Base-by-base conservation (phyloP, 2,329 filamentous ascomycete genomes). In the Tolypocladium ovalisporum region DNA sequence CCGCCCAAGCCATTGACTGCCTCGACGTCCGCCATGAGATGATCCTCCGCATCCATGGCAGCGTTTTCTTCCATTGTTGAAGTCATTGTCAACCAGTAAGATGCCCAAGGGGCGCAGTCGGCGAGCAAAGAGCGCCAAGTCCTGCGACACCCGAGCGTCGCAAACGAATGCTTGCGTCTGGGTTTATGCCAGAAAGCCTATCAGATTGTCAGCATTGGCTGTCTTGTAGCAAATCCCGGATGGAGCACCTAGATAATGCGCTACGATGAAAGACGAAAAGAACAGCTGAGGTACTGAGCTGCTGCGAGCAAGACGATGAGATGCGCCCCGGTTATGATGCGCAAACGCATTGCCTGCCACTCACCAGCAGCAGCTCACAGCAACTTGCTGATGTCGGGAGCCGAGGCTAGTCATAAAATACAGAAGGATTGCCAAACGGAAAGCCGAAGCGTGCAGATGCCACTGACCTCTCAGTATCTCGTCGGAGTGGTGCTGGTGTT, bases 21-120 rank as follows among this genome's bases (percentile, higher is more conserved):
- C 55, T 67, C 70, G 22, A 66, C 76, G 62, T 77, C 76, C 52
- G 69, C 66, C 72, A 76, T 76, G 42, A 69, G 71, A 60, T 75
- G 71, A 53, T 79, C 76, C 49, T 75, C 74, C 52, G 69, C 67
- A 54, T 77, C 76, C 72, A 75, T 75, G 57, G 64, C 57, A 42
- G 66, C 62, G 60, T 67, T 57, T 36, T 57, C 57, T 35, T 62
- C 58, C 61, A 65, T 61, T n/a, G n/a, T n/a, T n/a, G n/a, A n/a
- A n/a, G n/a, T n/a, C 24, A 37, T 56, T 39, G 24, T 17, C 7
- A 27, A 35, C 36, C 10, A 49, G 15, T 42, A 9, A 34, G 22
- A 7, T n/a, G 47, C 47, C 47, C 29, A 52, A 35, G 47, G 47
- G 29, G 47, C 29, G 29, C 29, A 34, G 29, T 34, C n/a, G 19